A percentile compares a stretch with the other conserved stretches of the same genome.
Evolutionary conservation across 2,329 filamentous ascomycete genomes (phyloP).

Genomic region (Botrytis galanthina): DNA sequence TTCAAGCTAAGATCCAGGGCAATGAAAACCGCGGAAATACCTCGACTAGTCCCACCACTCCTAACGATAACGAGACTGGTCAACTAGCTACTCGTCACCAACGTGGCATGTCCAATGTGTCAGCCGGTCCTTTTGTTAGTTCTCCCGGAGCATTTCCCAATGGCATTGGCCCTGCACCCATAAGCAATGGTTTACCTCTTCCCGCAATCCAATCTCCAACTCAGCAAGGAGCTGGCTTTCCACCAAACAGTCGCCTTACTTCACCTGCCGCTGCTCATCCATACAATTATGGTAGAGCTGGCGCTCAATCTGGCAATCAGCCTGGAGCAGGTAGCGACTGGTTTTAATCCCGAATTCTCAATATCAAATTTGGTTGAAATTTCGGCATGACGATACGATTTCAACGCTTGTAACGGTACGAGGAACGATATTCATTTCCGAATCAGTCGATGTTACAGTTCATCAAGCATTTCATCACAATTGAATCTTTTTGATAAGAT

Average conservation of each 20-base stretch:
- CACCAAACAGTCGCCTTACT: conserved; percentile 31
- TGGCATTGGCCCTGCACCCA: conserved; percentile 28
- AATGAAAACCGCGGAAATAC: conserved; percentile 46
- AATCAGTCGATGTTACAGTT: conserved; percentile 30
- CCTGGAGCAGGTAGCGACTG: conserved; percentile 36
- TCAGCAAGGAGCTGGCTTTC: conserved; percentile 28
- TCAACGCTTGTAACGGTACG: conserved; percentile 41
- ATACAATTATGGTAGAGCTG: conserved; percentile 34
- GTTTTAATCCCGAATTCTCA: conserved; percentile 30
- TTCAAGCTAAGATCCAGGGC: conserved; percentile 79
- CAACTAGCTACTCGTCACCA: conserved; percentile 37
- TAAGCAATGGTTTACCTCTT: conserved; percentile 27
- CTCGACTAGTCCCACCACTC: conserved; percentile 37
- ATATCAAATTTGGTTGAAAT: conserved; percentile 19
- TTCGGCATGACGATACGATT: conserved; percentile 39
- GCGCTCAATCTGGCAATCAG: conserved; percentile 32
- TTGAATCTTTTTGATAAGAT: conserved; percentile 11
- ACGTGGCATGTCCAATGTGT: conserved; percentile 37
- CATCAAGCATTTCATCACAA: conserved; percentile 23
- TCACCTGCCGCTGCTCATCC: conserved; percentile 29
- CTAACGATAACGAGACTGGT: conserved; percentile 29
- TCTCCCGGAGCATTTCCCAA: conserved; percentile 33
- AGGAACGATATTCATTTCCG: conserved; percentile 37
- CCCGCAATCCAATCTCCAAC: conserved; percentile 24
- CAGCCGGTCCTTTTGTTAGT: conserved; percentile 30